These are phyloP conservation scores for Ilex paraguariensis DNA, from an alignment of 305 asterid species.

Conservation along the genomic window DNA sequence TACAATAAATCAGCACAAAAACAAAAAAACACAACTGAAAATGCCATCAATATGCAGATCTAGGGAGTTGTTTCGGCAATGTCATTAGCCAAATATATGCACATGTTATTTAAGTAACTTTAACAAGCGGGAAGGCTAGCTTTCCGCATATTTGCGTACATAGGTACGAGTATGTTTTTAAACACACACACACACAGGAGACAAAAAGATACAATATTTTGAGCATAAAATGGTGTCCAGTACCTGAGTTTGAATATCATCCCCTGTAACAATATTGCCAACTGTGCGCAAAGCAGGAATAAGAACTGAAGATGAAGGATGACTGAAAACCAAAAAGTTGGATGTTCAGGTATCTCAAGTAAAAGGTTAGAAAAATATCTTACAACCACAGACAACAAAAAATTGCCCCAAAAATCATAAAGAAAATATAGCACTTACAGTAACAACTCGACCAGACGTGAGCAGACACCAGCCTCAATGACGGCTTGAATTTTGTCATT, in stretches of 20 bases:
- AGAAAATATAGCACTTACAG: constrained; percentile 25
- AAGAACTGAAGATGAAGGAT: constrained; percentile 50
- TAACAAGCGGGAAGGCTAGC: too few species aligned
- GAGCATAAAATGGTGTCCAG: neutral
- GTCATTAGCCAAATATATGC: too few species aligned
- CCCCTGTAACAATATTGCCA: constrained; percentile 57
- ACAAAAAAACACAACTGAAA: too few species aligned
- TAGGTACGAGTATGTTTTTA: too few species aligned
- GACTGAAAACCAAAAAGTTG: constrained; percentile 9
- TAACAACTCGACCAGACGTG: constrained; percentile 48
- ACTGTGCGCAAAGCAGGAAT: constrained; percentile 53
- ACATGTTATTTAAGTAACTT: too few species aligned
- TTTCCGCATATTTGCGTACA: too few species aligned
- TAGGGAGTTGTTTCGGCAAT: too few species aligned
- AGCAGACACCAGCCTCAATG: constrained; percentile 51
- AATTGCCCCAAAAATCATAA: constrained; percentile 1
- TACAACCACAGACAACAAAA: constrained; percentile 4
- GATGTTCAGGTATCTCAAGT: neutral
- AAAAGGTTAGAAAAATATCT: constrained; percentile 1
- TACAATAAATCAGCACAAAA: too few species aligned
- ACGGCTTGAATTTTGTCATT: constrained; percentile 55
- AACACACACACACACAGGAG: too few species aligned
- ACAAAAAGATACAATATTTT: too few species aligned
- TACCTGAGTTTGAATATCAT: constrained; percentile 57
- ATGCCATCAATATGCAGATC: too few species aligned